phyloP scores from a whole-genome alignment of 306 rosid species.

The Dryas drummondii region DNA sequence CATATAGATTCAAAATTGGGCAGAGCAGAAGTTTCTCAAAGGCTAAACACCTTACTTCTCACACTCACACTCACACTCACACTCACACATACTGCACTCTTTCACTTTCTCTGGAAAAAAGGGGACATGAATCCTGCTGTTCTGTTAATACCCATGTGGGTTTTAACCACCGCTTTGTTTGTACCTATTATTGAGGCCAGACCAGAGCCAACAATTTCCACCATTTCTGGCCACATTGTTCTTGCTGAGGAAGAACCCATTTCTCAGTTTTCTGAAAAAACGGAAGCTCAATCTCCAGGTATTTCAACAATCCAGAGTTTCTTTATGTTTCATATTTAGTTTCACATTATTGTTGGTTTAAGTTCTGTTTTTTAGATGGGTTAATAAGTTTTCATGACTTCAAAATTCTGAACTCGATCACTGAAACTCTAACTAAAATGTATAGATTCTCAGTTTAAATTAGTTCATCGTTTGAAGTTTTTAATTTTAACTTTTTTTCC shows the following conservation, averaged over 20 bases:
- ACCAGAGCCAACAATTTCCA: conserved; percentile 29
- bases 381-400: conserved; percentile 21
- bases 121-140: conserved; percentile 44
- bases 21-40: conserved; percentile 34
- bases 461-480: conserved; percentile 1
- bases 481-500: background rate
- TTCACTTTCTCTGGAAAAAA: conserved; percentile 4
- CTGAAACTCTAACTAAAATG: conserved; percentile 20
- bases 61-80: background rate
- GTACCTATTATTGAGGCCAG: conserved; percentile 41
- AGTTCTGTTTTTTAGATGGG: conserved; percentile 10
- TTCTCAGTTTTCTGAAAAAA: conserved; percentile 43
- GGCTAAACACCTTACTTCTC: background rate
- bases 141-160: conserved; percentile 47
- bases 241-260: conserved; percentile 24
- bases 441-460: background rate
- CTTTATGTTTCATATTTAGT: background rate
- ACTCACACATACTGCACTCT: conserved; percentile 2
- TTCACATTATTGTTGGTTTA: conserved; percentile 1
- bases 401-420: conserved; percentile 17
- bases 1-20: conserved; percentile 28
- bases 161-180: conserved; percentile 31
- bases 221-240: conserved; percentile 27
- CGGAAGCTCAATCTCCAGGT: conserved; percentile 84
- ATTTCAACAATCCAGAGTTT: conserved; percentile 13